phyloP scores from a whole-genome alignment of 1,139 yeast genomes.

The Geotrichum citri-aurantii region DNA sequence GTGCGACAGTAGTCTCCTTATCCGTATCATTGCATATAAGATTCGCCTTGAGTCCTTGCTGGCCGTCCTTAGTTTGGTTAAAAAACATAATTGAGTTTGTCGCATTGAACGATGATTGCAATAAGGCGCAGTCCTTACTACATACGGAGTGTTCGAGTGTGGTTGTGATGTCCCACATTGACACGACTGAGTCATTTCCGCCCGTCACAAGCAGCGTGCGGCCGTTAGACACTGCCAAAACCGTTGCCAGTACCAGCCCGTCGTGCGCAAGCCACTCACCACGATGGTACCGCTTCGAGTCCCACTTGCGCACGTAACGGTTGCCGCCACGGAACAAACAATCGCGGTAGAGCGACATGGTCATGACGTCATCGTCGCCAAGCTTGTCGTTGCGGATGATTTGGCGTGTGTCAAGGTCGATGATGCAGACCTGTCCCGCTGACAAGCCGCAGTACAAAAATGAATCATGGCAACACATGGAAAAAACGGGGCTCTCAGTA shows the following conservation, averaged over 20 bases:
- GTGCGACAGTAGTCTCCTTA: constrained; percentile 10
- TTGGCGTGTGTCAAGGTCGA: constrained; percentile 81
- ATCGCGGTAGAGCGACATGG: constrained; percentile 49
- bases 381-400: constrained; percentile 43
- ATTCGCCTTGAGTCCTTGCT: background rate
- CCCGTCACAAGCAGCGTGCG: constrained; percentile 45
- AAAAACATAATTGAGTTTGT: constrained; percentile 10
- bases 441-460: constrained; percentile 75
- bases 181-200: constrained; percentile 54
- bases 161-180: constrained; percentile 50
- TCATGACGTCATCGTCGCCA: constrained; percentile 46
- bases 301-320: constrained; percentile 32
- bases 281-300: constrained; percentile 27
- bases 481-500: constrained; percentile 64
- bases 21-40: background rate
- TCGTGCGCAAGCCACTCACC: constrained; percentile 35
- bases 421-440: constrained; percentile 65
- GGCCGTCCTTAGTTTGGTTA: constrained; percentile 2
- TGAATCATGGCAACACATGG: constrained; percentile 57
- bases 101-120: constrained; percentile 20
- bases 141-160: constrained; percentile 13
- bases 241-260: constrained; percentile 31
- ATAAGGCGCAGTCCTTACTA: background rate
- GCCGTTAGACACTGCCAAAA: constrained; percentile 22
- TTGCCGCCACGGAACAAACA: constrained; percentile 48